These are phyloP conservation scores for Zasmidium cellare DNA, from an alignment of 2,329 filamentous ascomycete genomes.

Conservation along the genomic window DNA sequence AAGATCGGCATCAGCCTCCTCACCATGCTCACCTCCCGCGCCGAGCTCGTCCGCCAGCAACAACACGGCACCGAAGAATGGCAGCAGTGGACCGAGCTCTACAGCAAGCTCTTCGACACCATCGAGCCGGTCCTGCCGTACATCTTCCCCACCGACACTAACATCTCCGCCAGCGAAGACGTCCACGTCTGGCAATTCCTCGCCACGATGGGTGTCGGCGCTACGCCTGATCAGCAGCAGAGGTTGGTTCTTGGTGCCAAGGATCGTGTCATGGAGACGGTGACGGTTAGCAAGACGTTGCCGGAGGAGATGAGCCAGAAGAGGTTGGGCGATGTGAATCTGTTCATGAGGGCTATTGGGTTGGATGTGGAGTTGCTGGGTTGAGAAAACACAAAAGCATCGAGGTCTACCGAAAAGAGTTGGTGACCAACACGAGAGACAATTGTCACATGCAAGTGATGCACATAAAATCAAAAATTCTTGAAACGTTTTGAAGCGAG, in stretches of 20 bases:
- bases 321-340: constrained; percentile 86
- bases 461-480: neutral
- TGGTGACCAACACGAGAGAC: neutral
- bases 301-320: constrained; percentile 81
- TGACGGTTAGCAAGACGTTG: constrained; percentile 82
- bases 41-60: constrained; percentile 87
- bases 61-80: constrained; percentile 67
- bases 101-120: constrained; percentile 82
- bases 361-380: constrained; percentile 83
- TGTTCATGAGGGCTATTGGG: constrained; percentile 99
- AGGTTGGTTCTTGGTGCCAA: constrained; percentile 93
- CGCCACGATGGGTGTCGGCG: constrained; percentile 90
- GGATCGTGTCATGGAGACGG: constrained; percentile 95
- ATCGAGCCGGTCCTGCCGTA: constrained; percentile 80
- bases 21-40: constrained; percentile 90
- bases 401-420: neutral
- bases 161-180: constrained; percentile 68
- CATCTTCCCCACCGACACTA: constrained; percentile 90
- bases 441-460: neutral
- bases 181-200: constrained; percentile 98
- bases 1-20: constrained; percentile 86
- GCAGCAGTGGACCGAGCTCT: constrained; percentile 79
- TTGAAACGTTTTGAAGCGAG: too few relatives aligned
- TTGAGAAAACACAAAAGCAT: constrained; percentile 36
- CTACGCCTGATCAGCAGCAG: constrained; percentile 92